Evolutionary conservation across 805 yeast species (phyloP), one percentile per base, ranked within the genome.

Genomic region (Ascoidea rubescens): DNA sequence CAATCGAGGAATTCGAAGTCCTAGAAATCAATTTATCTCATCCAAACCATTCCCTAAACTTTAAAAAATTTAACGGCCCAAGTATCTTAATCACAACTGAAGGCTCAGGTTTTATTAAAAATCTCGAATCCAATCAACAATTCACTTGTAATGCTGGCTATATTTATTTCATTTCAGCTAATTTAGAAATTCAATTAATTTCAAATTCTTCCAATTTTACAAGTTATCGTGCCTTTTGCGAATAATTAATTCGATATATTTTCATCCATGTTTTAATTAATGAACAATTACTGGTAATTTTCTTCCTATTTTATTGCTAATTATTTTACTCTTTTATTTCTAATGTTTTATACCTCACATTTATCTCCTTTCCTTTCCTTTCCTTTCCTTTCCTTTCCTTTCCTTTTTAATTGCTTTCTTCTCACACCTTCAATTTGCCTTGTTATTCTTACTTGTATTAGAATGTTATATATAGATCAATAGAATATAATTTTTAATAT

Each of bases 1-100:
- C 99, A 54, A 93, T 93, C 64, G 95, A 82, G 56, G 99, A 93
- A 72, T 93, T 93, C 63, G 76, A 96, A 5, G 97, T 93, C n/a
- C 74, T 93, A 62, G 89, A 87, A 69, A 83, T 91, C 47, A 77
- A 78, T 48, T 82, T 84, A 62, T 71, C 73, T 50, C 64, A 69
- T 46, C 63, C 73, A 8, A 77, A 74, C 47, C 72, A 79, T 59
- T 65, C 63, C 16, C 85, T 86, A 65, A 62, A 64, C 44, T 75
- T 82, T 59, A 77, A 79, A 51, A 80, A 72, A 5, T 71, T 93
- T 48, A 70, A 79, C 47, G 98, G 98, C 50, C 97, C 99, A 58
- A 86, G 96, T 49, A 83, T 93, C 58, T 66, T 89, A 55, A 84
- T 93, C 54, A 78, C 83, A 53, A 86, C 96, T 46, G 80, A 83